Conservation (phyloP, 306 rosid species). For the Leucaena leucocephala region DNA sequence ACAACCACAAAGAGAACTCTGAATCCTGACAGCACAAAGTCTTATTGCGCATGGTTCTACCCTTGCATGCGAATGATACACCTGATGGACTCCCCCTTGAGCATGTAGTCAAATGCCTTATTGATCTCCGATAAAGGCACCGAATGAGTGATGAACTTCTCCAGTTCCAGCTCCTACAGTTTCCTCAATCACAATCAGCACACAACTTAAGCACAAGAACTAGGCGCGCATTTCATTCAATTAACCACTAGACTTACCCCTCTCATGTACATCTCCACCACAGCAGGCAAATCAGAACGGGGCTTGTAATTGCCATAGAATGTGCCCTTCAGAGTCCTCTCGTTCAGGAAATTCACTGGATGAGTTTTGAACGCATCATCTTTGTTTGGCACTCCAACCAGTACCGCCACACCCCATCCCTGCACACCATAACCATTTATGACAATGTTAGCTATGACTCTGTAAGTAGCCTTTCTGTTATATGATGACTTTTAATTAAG, state of each 20-base stretch:
- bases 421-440: slow-evolving; percentile 5
- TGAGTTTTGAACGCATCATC: slow-evolving; percentile 67
- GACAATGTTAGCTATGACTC: neutral
- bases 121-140: slow-evolving; percentile 50
- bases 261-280: slow-evolving; percentile 80
- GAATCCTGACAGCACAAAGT: neutral
- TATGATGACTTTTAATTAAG: neutral
- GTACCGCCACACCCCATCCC: slow-evolving; percentile 81
- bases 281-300: slow-evolving; percentile 71
- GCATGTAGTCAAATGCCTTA: slow-evolving; percentile 55
- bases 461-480: neutral
- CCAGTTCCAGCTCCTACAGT: slow-evolving; percentile 55
- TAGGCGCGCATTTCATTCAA: too few relatives aligned
- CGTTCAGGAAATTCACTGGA: slow-evolving; percentile 71
- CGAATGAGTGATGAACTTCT: slow-evolving; percentile 57
- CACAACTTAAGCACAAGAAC: neutral
- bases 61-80: slow-evolving; percentile 48
- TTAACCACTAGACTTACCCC: slow-evolving; percentile 39
- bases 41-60: neutral
- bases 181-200: neutral
- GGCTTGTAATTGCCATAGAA: slow-evolving; percentile 93
- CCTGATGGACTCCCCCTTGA: slow-evolving; percentile 49
- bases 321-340: slow-evolving; percentile 91
- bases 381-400: slow-evolving; percentile 67
- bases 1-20: neutral